phyloP scores from a whole-genome alignment of 345 rosid genomes.

The Eucalyptus erythrocorys region DNA sequence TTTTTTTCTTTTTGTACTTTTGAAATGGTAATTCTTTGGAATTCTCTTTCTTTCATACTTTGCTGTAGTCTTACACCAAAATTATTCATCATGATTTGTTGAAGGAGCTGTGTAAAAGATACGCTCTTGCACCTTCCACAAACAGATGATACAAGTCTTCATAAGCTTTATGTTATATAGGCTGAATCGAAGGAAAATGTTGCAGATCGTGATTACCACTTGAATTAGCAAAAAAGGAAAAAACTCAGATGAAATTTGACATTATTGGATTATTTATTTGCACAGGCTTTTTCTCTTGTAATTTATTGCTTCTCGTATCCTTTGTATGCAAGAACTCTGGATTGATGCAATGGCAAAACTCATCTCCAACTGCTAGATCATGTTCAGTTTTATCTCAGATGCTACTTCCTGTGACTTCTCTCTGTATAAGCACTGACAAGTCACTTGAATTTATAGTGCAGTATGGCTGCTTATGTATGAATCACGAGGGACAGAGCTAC shows the following conservation, averaged over 20 bases:
- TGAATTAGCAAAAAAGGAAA: not conserved
- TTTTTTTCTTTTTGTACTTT: not conserved
- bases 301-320: not conserved
- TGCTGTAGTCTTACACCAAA: not conserved
- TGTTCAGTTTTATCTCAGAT: not conserved
- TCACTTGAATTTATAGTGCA: not conserved
- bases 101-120: not conserved
- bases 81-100: not conserved
- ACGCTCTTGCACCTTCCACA: not conserved
- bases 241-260: not conserved
- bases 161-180: not conserved
- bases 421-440: not conserved
- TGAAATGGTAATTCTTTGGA: not conserved
- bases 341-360: not conserved
- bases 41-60: not conserved
- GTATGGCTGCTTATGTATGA: not conserved
- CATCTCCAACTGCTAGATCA: not conserved
- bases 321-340: not conserved
- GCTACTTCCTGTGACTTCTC: not conserved
- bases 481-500: not conserved
- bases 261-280: not conserved
- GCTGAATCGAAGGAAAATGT: not conserved
- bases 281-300: not conserved
- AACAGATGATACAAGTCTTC: not conserved
- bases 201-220: not conserved